A percentile compares a stretch with the other conserved stretches of the same genome.
Evolutionary conservation across 164 flowering plant genomes (phyloP).

Genomic region (Liquidambar formosana): DNA sequence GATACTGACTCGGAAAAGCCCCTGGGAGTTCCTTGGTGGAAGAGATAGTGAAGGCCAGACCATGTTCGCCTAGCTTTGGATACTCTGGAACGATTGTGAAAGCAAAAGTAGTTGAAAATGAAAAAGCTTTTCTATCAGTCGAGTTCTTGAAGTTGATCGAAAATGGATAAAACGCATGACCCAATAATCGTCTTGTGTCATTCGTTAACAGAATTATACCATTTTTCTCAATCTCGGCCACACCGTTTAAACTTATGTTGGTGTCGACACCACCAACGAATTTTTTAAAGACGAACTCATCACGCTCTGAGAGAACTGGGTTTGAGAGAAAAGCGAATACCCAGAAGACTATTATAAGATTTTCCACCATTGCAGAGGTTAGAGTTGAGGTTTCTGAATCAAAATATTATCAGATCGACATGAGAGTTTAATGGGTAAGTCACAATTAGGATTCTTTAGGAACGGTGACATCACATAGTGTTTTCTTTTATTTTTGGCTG

Average conservation of each 20-base stretch:
- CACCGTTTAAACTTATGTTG: constrained; percentile 42
- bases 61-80: constrained; percentile 55
- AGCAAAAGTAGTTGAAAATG: no score
- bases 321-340: constrained; percentile 21
- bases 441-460: no score
- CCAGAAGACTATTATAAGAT: constrained; percentile 19
- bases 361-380: constrained; percentile 23
- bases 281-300: constrained; percentile 40
- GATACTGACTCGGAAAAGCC: constrained; percentile 48
- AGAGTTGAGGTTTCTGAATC: no score
- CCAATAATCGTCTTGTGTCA: constrained; percentile 31
- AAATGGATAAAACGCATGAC: constrained; percentile 60
- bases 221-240: constrained; percentile 40
- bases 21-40: constrained; percentile 33
- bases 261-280: constrained; percentile 25
- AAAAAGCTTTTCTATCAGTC: constrained; percentile 37
- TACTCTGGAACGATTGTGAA: constrained; percentile 54
- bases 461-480: no score
- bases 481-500: no score
- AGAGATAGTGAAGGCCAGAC: constrained; percentile 59
- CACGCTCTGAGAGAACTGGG: constrained; percentile 29
- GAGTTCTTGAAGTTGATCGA: constrained; percentile 52
- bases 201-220: constrained; percentile 60
- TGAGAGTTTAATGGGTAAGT: neutral
- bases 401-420: no score